phyloP scores from a whole-genome alignment of 176 grass and related monocot species.

The Rhynchospora pubera region DNA sequence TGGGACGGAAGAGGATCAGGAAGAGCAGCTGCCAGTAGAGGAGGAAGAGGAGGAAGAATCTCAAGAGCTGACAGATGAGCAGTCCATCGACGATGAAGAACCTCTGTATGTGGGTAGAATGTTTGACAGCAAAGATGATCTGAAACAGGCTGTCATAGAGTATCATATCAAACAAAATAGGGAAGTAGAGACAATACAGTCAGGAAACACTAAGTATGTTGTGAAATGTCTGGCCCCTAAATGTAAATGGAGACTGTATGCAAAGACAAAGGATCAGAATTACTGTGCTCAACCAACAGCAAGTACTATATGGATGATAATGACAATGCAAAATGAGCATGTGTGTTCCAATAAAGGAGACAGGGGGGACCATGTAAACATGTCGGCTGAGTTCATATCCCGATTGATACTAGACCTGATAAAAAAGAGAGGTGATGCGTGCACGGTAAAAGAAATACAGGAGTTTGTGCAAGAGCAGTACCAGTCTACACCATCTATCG shows the following conservation, averaged over 20 bases:
- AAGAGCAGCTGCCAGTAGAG: background rate
- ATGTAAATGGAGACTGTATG: background rate
- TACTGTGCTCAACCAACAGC: background rate
- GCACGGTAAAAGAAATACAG: background rate
- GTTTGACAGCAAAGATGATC: background rate
- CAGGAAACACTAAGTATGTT: background rate
- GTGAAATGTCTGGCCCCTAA: background rate
- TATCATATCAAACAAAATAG: conserved; percentile 11
- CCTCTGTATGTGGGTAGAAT: background rate
- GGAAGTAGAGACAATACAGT: background rate
- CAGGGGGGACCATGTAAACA: background rate
- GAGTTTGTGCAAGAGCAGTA: background rate
- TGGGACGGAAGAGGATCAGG: too few relatives aligned
- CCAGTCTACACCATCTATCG: background rate
- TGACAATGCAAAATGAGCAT: background rate
- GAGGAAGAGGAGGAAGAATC: background rate
- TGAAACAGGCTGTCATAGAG: background rate
- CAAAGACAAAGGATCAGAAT: background rate
- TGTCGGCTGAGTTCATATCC: conserved; percentile 5
- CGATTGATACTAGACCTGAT: background rate
- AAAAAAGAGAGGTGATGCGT: background rate
- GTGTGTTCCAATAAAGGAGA: background rate
- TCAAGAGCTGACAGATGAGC: background rate
- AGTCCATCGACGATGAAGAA: background rate
- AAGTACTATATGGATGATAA: background rate